These are phyloP conservation scores for Populus hybrid DNA, from an alignment of 441 rosid genomes.

Conservation along the genomic window DNA sequence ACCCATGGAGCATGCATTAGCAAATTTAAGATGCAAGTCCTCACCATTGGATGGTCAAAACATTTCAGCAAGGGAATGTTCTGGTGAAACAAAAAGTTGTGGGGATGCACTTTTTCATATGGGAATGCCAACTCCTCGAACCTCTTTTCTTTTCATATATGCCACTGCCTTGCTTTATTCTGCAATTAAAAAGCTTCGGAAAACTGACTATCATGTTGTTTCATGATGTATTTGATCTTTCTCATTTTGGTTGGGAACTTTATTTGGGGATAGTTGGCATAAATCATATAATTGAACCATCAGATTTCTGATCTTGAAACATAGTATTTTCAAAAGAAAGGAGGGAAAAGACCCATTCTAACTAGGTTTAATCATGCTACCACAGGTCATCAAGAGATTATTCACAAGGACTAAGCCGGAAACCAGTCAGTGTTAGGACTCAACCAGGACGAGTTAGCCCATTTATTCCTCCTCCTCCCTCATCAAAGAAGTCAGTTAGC, in stretches of 20 bases:
- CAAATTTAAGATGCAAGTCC: neutral
- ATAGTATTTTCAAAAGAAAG: neutral
- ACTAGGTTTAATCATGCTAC: conserved; percentile 9
- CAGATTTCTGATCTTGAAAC: neutral
- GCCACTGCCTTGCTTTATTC: neutral
- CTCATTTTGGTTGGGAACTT: neutral
- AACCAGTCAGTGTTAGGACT: conserved; percentile 34
- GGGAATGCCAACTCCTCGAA: neutral
- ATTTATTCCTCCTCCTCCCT: conserved; percentile 83
- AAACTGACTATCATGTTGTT: neutral
- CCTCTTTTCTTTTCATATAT: neutral
- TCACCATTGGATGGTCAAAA: neutral
- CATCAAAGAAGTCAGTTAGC: conserved; percentile 61
- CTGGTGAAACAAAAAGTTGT: neutral
- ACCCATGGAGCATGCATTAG: neutral
- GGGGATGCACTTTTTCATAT: neutral
- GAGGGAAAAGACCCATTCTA: neutral
- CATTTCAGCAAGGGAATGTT: neutral
- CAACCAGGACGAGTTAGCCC: conserved; percentile 45
- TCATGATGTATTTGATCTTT: neutral
- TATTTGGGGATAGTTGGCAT: neutral
- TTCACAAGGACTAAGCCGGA: conserved; percentile 48
- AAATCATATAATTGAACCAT: neutral
- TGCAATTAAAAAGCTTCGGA: neutral
- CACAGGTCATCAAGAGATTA: conserved; percentile 74